phyloP scores from a whole-genome alignment of 495 filamentous ascomycete species.

The Xylaria telfairii region DNA sequence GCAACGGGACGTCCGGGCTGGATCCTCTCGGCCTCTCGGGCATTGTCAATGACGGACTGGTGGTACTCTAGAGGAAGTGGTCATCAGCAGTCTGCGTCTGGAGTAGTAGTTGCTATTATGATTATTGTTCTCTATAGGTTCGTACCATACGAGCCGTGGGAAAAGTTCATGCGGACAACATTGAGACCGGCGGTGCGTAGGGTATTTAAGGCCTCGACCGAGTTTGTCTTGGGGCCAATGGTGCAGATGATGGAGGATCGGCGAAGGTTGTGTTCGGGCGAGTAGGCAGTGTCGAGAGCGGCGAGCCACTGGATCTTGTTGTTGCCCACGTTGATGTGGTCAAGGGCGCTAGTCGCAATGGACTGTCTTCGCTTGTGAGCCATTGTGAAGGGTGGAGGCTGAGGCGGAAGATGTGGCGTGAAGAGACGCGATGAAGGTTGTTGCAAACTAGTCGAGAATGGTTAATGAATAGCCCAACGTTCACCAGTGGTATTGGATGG shows the following conservation, averaged over 20 bases:
- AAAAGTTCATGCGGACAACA: conserved; percentile 97
- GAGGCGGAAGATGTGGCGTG: conserved; percentile 30
- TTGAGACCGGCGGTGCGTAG: conserved; percentile 90
- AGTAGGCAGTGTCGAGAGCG: conserved; percentile 74
- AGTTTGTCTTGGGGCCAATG: conserved; percentile 99
- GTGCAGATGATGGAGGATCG: conserved; percentile 98
- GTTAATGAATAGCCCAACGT: background rate
- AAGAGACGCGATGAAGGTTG: conserved; percentile 26
- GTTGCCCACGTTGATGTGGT: conserved; percentile 78
- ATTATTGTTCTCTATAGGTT: background rate
- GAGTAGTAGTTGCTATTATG: too few species aligned
- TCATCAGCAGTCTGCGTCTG: background rate
- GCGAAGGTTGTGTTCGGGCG: conserved; percentile 80
- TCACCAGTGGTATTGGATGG: background rate
- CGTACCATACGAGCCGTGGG: conserved; percentile 83
- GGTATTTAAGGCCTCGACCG: conserved; percentile 91
- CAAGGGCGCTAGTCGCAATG: conserved; percentile 71
- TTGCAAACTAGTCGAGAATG: background rate
- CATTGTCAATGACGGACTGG: conserved; percentile 95
- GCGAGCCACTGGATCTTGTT: conserved; percentile 89
- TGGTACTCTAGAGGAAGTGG: conserved; percentile 60
- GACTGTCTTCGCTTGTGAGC: conserved; percentile 39
- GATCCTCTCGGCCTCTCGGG: conserved; percentile 78
- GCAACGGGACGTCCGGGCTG: conserved; percentile 85
- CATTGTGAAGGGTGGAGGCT: conserved; percentile 25